Percentiles rank a stretch among this genome's conserved stretches.
These are phyloP conservation scores for Puccinellia tenuiflora DNA, from an alignment of 176 grass and related monocot genomes.

Conservation along the genomic window DNA sequence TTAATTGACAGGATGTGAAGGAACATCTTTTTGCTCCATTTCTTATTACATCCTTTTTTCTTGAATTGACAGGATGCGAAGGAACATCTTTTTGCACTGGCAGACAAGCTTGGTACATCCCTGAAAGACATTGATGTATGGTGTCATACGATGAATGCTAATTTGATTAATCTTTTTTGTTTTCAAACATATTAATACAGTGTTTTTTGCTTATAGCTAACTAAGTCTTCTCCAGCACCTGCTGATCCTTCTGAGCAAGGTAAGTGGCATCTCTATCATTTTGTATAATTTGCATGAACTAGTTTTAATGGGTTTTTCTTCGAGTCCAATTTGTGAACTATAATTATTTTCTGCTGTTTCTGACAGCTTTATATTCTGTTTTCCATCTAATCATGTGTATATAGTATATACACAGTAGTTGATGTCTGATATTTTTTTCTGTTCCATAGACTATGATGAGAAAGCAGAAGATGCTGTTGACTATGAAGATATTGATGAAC, in stretches of 20 bases:
- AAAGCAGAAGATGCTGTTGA: slow-evolving; percentile 97
- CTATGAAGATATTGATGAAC: slow-evolving; percentile 98
- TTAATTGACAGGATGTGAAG: slow-evolving; percentile 70
- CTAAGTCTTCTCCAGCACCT: slow-evolving; percentile 68
- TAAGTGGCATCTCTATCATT: slow-evolving; percentile 27
- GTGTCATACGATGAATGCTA: slow-evolving; percentile 22
- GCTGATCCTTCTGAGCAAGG: slow-evolving; percentile 93
- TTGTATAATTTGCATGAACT: neutral
- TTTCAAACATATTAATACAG: slow-evolving; percentile 15
- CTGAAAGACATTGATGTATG: slow-evolving; percentile 90
- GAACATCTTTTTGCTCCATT: slow-evolving; percentile 60
- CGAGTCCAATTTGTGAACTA: neutral
- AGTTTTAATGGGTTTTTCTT: neutral
- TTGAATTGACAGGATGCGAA: slow-evolving; percentile 79
- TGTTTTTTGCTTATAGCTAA: slow-evolving; percentile 50
- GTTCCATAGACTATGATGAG: slow-evolving; percentile 84
- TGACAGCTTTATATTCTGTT: slow-evolving; percentile 14
- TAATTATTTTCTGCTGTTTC: slow-evolving; percentile 8
- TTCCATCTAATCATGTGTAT: neutral
- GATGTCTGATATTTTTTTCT: neutral
- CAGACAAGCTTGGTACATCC: slow-evolving; percentile 87
- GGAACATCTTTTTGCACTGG: slow-evolving; percentile 93
- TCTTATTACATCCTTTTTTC: slow-evolving; percentile 12
- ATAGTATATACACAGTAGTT: neutral
- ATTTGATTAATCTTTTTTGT: neutral